Evolutionary conservation across 495 filamentous ascomycete genomes (phyloP).

Genomic region (Hypoxylon lenormandii): DNA sequence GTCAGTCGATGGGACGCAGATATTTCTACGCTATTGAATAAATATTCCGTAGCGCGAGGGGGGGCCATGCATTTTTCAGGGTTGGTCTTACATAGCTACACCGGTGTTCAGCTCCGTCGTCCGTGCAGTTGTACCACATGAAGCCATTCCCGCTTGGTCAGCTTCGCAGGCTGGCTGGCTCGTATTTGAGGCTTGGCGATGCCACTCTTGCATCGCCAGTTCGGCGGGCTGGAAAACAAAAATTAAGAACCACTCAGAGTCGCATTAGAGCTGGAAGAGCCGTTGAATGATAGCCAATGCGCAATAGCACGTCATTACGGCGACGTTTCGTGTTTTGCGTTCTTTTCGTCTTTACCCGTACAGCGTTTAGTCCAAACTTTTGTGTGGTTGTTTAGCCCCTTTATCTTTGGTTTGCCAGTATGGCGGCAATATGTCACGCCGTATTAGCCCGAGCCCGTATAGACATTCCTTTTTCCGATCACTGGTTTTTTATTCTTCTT

Average conservation of each 20-base stretch:
- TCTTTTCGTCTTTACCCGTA: slow-evolving; percentile 25
- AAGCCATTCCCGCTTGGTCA: slow-evolving; percentile 21
- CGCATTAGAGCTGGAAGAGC: slow-evolving; percentile 10
- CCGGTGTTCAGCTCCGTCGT: slow-evolving; percentile 4
- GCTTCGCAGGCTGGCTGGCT: slow-evolving; percentile 27
- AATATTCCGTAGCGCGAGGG: neutral
- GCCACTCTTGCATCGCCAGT: slow-evolving; percentile 30
- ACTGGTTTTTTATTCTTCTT: neutral
- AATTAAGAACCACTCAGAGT: slow-evolving; percentile 1
- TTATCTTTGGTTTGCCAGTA: too few species aligned
- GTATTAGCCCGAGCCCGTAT: too few species aligned
- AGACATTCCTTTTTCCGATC: neutral
- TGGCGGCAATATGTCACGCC: too few species aligned
- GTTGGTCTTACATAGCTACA: slow-evolving; percentile 1
- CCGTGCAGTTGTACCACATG: slow-evolving; percentile 30
- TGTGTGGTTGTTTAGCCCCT: neutral
- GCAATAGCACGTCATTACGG: slow-evolving; percentile 37
- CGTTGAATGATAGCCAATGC: slow-evolving; percentile 24
- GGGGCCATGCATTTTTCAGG: too few species aligned
- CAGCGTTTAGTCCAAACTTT: neutral
- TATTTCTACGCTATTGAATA: too few species aligned
- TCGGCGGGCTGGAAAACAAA: slow-evolving; percentile 12
- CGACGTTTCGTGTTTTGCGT: slow-evolving; percentile 1
- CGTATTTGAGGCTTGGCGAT: slow-evolving; percentile 45
- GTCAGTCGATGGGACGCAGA: too few species aligned